Base-by-base conservation (phyloP, 2,329 filamentous ascomycete species). In the Amauroascus verrucosus region DNA sequence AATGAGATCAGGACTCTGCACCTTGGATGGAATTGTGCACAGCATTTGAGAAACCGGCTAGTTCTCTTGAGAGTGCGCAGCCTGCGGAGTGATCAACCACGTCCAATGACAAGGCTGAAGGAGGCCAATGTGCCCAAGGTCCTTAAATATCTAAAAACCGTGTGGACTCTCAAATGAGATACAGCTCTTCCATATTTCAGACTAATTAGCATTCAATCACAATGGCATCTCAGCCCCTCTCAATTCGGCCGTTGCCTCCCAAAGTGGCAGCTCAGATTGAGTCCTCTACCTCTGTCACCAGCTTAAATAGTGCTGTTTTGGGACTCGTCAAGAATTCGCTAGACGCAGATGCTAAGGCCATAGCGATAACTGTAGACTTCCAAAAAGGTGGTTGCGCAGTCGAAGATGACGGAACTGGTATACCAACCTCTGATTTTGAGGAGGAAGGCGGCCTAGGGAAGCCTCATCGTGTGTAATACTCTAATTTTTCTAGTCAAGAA, bases 361-460 rank as follows among this genome's bases (percentile, higher is more conserved):
- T 96, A 57, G 79, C 79, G 51, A 74, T 95, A 52, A 78, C 76
- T 0, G 73, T 95, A 20, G 86, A 96, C 69, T 88, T 88, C 64
- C 67, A 70, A 51, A 82, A 84, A 22, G 91, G 89, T 4, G 81
- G 79, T 60, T 95, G 90, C 67, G 75, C 77, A 0, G 78, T 96
- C 4, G 86, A 95, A 63, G 93, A 98, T 65, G 79, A 97, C 69
- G 93, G 93, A 1, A 54, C 73, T 14, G 93, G 93, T 0, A 94
- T 98, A 44, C 65, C 74, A 1, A 80, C 85, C 0, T 63, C 67
- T 1, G 90, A 96, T 60, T 96, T 97, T 61, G 63, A 64, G n/a
- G 72, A 79, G 2, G 66, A 70, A 44, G 88, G 88, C 3, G 84
- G 86, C 0, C 72, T 96, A 16, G 85, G 82, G 22, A 87, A 83